A percentile compares a stretch with the other conserved stretches of the same genome.
phyloP scores from a whole-genome alignment of 257 asterid genomes.

The Solanum tacnaense region DNA sequence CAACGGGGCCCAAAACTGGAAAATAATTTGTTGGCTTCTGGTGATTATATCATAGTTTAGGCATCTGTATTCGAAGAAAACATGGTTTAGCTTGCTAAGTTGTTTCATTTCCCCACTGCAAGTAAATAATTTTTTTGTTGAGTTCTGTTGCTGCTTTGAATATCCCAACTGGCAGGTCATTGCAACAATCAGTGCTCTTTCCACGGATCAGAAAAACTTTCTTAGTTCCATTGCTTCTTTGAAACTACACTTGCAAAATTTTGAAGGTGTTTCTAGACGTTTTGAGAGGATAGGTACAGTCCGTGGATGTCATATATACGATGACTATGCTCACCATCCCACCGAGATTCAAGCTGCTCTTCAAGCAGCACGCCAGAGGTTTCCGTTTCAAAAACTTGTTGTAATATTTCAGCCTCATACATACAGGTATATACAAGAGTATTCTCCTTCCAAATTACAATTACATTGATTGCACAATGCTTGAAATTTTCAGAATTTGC shows the following conservation, averaged over 20 bases:
- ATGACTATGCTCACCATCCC: constrained; percentile 40
- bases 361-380: constrained; percentile 27
- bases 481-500: constrained; percentile 1
- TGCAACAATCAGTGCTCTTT: constrained; percentile 18
- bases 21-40: not conserved
- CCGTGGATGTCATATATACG: constrained; percentile 17
- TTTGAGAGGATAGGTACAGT: constrained; percentile 26
- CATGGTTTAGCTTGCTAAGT: not conserved
- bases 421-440: constrained; percentile 13
- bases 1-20: not conserved
- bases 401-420: constrained; percentile 35
- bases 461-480: not conserved
- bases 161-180: constrained; percentile 12
- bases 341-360: constrained; percentile 17
- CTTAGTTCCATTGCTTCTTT: constrained; percentile 13
- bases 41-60: not conserved
- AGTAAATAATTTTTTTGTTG: not conserved
- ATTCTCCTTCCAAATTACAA: not conserved
- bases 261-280: constrained; percentile 22
- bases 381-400: constrained; percentile 21
- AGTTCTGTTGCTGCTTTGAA: not conserved
- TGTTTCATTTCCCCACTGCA: not conserved
- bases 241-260: constrained; percentile 13
- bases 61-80: not conserved
- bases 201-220: constrained; percentile 7